Base-by-base conservation (phyloP, 2,329 filamentous ascomycete species). In the Fusarium robinianum region DNA sequence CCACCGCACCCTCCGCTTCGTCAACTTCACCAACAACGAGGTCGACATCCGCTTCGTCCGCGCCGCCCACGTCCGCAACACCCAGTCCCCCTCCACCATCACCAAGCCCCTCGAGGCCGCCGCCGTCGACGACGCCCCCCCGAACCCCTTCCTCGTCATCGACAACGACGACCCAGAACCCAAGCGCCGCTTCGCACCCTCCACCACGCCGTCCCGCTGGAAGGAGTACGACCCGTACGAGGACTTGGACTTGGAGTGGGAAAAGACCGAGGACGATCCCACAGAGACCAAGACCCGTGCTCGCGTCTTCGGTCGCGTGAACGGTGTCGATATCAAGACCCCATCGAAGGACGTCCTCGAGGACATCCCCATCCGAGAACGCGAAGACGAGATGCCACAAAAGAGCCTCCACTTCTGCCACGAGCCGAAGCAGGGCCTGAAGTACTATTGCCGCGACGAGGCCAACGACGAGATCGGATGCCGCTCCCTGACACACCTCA, bases 121-220 rank as follows among this genome's bases (percentile, higher is more conserved):
- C 17, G 14, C 15, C 9, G 8, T 7, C 19, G 5, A 5, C 8
- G 25, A 31, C 12, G 31, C 9, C 10, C 29, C 19, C 19, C 55
- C 60, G 39, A 56, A 58, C 31, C 49, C 57, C 5, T 60, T 58
- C 16, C 39, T 60, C 7, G 35, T 46, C 31, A 46, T 46, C 23
- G 30, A 24, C 6, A 11, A 44, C 16, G 35, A 26, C 5, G 10
- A 34, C 1, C 17, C 34, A 16, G 24, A 34, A 17, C 27, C 10
- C n/a, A 42, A 37, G 14, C 34, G 32, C 12, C 42, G 32, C 3
- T 12, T 19, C 17, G 43, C n/a, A n/a, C n/a, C n/a, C n/a, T n/a
- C 24, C 9, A 8, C 29, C 16, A 46, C 19, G 2, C 8, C 33
- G 9, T 52, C 44, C 9, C 57, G 57, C 17, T 60, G 57, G 56